Conservation (phyloP, 768 basidiomycete genomes). For the Coprinellus micaceus region DNA sequence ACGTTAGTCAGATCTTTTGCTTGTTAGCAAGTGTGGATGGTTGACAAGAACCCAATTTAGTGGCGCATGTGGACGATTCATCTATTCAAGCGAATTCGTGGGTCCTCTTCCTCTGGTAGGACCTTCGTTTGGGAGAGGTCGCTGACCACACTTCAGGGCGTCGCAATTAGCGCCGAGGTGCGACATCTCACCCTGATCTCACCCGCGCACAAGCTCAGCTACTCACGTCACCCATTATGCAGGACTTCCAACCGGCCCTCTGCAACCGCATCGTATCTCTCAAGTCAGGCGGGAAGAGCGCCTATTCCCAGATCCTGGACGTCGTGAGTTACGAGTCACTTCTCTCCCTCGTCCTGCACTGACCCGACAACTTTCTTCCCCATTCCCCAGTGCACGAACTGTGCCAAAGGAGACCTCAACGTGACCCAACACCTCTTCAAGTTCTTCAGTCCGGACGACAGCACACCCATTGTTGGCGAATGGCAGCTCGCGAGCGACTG, state of each 20-base stretch:
- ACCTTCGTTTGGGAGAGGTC: background rate
- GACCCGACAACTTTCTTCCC: background rate
- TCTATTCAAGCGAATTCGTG: background rate
- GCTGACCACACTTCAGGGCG: background rate
- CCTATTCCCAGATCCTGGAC: background rate
- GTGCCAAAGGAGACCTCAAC: background rate
- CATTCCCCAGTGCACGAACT: background rate
- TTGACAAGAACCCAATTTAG: background rate
- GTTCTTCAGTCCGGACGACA: background rate
- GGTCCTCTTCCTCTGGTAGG: background rate
- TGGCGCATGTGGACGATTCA: background rate
- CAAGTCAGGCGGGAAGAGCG: background rate
- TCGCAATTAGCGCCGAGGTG: background rate
- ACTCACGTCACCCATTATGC: too few relatives aligned
- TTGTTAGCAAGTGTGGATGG: too few relatives aligned
- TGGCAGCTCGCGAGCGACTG: background rate
- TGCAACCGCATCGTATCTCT: slow-evolving; percentile 1
- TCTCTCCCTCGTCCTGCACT: background rate
- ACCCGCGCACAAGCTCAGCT: too few relatives aligned
- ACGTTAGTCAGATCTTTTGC: background rate
- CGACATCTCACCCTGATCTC: too few relatives aligned
- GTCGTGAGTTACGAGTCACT: background rate
- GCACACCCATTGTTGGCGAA: background rate
- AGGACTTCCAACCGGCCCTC: background rate
- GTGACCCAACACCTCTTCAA: slow-evolving; percentile 1